Percentiles rank a stretch among this genome's conserved stretches.
Conservation (phyloP, 2,329 filamentous ascomycete species). For the Cladosporium sp. region DNA sequence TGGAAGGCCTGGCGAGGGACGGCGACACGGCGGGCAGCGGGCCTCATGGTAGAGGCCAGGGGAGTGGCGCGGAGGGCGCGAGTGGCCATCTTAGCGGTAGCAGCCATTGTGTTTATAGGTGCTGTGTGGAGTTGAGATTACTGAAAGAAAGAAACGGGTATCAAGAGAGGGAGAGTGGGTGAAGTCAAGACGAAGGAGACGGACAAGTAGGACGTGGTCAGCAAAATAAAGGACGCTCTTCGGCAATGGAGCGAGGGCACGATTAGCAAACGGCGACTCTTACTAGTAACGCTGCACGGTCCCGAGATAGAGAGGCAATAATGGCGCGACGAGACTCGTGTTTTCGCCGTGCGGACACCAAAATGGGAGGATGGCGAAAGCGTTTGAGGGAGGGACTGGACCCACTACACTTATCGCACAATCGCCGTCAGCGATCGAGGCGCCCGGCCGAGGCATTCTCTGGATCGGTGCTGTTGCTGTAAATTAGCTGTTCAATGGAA, state of each 20-base stretch:
- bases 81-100: conserved; percentile 41
- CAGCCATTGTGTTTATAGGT: conserved; percentile 38
- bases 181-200: background rate
- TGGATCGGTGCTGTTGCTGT: no score
- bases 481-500: background rate
- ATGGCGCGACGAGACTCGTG: background rate
- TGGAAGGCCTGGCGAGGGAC: conserved; percentile 70
- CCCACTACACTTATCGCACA: conserved; percentile 20
- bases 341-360: conserved; percentile 16
- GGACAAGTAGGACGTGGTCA: conserved; percentile 11
- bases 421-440: conserved; percentile 16
- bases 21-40: conserved; percentile 57
- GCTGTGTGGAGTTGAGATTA: conserved; percentile 8
- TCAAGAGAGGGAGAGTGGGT: background rate
- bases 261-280: conserved; percentile 17
- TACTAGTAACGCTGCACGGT: conserved; percentile 6
- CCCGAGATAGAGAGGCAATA: conserved; percentile 9
- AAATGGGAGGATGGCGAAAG: conserved; percentile 19
- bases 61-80: conserved; percentile 47
- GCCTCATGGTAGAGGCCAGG: conserved; percentile 56
- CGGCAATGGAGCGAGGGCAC: conserved; percentile 13
- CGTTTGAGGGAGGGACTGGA: conserved; percentile 5
- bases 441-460: background rate
- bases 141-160: conserved; percentile 17
- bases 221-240: conserved; percentile 18